Percentiles rank a stretch among this genome's conserved stretches.
These are phyloP conservation scores for Ophiostoma australiae DNA, from an alignment of 2,329 filamentous ascomycete species.

Conservation along the genomic window DNA sequence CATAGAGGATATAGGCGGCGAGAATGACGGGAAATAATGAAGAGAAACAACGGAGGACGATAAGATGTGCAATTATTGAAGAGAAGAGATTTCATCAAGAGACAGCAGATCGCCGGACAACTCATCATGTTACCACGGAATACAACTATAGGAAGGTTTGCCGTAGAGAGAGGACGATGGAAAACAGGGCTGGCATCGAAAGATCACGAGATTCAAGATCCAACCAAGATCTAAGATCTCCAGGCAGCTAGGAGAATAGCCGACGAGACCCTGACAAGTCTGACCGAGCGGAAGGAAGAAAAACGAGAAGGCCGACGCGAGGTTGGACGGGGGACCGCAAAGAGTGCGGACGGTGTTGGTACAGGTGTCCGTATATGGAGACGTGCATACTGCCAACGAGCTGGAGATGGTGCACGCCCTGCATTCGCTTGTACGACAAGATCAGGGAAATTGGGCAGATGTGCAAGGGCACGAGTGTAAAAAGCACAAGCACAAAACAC, in stretches of 20 bases:
- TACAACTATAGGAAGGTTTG: not conserved
- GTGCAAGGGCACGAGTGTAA: not conserved
- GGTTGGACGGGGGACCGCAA: not conserved
- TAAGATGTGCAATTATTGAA: not conserved
- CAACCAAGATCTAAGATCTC: not conserved
- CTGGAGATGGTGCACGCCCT: conserved; percentile 1
- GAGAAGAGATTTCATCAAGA: not conserved
- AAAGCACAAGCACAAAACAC: not conserved
- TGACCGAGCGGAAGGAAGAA: not conserved
- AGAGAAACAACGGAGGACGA: not conserved
- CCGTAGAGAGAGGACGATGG: not conserved
- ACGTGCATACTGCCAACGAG: not conserved
- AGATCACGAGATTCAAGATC: not conserved
- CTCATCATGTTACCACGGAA: not conserved
- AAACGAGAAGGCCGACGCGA: not conserved
- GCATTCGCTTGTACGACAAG: not conserved
- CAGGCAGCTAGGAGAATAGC: not conserved
- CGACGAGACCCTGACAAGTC: not conserved
- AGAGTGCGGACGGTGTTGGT: not conserved
- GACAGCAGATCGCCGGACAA: not conserved
- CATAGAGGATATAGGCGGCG: not conserved
- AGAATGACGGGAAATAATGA: not conserved
- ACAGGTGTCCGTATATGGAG: not conserved
- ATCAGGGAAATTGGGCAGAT: not conserved
- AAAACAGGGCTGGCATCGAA: not conserved